Evolutionary conservation across 257 asterid genomes (phyloP), one percentile per base, ranked within the genome.

Genomic region (Agastache rugosa): DNA sequence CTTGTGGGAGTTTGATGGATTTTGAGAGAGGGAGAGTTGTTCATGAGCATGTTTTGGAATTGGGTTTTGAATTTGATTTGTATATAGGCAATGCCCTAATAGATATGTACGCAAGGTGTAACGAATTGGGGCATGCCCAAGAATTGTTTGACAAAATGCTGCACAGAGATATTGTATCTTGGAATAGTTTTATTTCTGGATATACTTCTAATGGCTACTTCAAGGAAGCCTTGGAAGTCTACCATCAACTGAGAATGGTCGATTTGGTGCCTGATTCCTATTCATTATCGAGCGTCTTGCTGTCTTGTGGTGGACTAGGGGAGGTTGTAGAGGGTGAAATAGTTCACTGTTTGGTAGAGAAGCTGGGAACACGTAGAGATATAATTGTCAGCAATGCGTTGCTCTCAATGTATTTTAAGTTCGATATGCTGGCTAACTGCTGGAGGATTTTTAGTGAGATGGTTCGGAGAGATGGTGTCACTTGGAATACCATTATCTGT

Each of bases 141-240:
- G 59, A 78, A 27, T 75, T 91, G 91, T 93, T 93, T 45, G 93
- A 91, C 53, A 74, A 73, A 78, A 89, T 93, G 96, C 85, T 81
- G 67, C 37, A 19, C 0, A 85, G 84, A 81, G 97, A 91, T 80
- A 48, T 91, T 76, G 96, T 91, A 48, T 82, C 98, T 1, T 91
- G 96, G 97, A 93, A 93, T 77, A 91, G 90, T 79, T 79, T 93
- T 87, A 86, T 91, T 58, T 85, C 96, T 19, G 96, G 92, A 34
- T 91, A 85, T 78, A 82, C 88, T 73, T 89, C 96, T 22, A 83
- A 89, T 76, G 96, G 91, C 9, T 79, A 78, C 73, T 87, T 81
- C 75, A 77, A 81, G 60, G 92, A 89, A 75, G 93, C 93, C 2
- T 65, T 89, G 78, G 89, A 88, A 6, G 68, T 71, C 20, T 88